phyloP scores from a whole-genome alignment of 129 eudicot species.

The Escallonia rubra region DNA sequence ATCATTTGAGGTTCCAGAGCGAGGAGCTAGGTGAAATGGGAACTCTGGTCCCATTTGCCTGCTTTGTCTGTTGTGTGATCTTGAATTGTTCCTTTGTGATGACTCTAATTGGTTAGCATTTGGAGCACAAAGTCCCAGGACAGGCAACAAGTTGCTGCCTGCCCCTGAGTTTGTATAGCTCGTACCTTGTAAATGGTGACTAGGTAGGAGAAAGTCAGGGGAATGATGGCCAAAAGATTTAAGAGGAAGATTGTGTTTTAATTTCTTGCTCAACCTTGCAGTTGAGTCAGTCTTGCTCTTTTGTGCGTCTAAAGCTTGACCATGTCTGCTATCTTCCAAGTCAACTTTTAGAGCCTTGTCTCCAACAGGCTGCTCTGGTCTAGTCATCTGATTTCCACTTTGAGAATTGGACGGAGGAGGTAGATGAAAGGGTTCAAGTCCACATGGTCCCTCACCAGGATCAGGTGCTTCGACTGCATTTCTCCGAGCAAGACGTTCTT shows the following conservation, averaged over 20 bases:
- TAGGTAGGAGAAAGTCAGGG: slow-evolving; percentile 7
- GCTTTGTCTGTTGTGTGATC: slow-evolving; percentile 35
- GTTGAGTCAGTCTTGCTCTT: slow-evolving; percentile 28
- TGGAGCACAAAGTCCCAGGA: slow-evolving; percentile 94
- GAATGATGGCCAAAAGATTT: slow-evolving; percentile 20
- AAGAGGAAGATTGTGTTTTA: slow-evolving; percentile 32
- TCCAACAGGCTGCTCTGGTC: slow-evolving; percentile 28
- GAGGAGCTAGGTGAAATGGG: slow-evolving; percentile 41
- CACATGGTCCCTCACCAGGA: slow-evolving; percentile 22
- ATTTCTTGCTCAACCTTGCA: slow-evolving; percentile 30
- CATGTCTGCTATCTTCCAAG: slow-evolving; percentile 24
- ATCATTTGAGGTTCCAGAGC: slow-evolving; percentile 37
- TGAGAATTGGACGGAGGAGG: slow-evolving; percentile 11
- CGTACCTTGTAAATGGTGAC: slow-evolving; percentile 28
- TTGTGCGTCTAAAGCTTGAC: slow-evolving; percentile 28
- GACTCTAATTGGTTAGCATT: slow-evolving; percentile 59
- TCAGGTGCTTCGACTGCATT: slow-evolving; percentile 36
- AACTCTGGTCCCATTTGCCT: slow-evolving; percentile 46
- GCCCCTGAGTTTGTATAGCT: slow-evolving; percentile 8
- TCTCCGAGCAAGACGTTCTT: slow-evolving; percentile 52
- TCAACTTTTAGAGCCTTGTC: slow-evolving; percentile 26
- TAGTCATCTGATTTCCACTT: slow-evolving; percentile 21
- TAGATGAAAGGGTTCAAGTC: slow-evolving; percentile 9
- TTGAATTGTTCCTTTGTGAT: slow-evolving; percentile 35
- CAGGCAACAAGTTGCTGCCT: slow-evolving; percentile 38